Evolutionary conservation across 805 yeast genomes (phyloP).

Genomic region (Lipomyces anomalus): DNA sequence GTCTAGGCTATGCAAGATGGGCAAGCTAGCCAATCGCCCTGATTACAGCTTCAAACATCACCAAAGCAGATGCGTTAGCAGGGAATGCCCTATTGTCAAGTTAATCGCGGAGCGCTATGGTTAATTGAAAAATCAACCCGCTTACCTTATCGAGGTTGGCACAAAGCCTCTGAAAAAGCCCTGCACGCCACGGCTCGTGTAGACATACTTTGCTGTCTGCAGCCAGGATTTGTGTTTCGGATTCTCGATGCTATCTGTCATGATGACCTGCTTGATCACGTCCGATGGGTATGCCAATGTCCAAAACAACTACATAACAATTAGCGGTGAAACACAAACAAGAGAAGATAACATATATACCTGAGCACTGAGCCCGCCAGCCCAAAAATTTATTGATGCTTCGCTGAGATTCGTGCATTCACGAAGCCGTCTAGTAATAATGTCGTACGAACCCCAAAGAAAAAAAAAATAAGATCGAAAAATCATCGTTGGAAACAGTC

Average conservation of each 20-base stretch:
- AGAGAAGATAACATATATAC: slow-evolving; percentile 4
- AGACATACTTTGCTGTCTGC: slow-evolving; percentile 65
- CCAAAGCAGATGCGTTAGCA: slow-evolving; percentile 88
- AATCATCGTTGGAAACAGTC: slow-evolving; percentile 77
- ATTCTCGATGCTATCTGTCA: slow-evolving; percentile 69
- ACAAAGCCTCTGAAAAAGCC: slow-evolving; percentile 80
- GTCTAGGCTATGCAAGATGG: no score
- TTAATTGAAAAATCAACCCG: neutral
- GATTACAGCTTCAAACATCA: slow-evolving; percentile 83
- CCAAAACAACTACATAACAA: slow-evolving; percentile 60
- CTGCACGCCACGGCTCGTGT: slow-evolving; percentile 43
- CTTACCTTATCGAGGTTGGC: slow-evolving; percentile 50
- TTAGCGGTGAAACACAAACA: slow-evolving; percentile 19
- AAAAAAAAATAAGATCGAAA: slow-evolving; percentile 81
- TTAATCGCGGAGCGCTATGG: neutral
- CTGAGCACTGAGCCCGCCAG: slow-evolving; percentile 78
- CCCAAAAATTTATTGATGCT: slow-evolving; percentile 79
- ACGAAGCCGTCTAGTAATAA: slow-evolving; percentile 64
- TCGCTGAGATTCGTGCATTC: slow-evolving; percentile 58
- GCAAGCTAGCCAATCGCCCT: slow-evolving; percentile 33
- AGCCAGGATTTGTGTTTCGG: slow-evolving; percentile 69
- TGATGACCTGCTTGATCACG: slow-evolving; percentile 77
- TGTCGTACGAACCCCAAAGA: slow-evolving; percentile 92
- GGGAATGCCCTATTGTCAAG: slow-evolving; percentile 67
- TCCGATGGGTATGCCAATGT: slow-evolving; percentile 83